Evolutionary conservation across 805 yeast genomes (phyloP), one percentile per base, ranked within the genome.

Genomic region (Citeromyces matritensis): DNA sequence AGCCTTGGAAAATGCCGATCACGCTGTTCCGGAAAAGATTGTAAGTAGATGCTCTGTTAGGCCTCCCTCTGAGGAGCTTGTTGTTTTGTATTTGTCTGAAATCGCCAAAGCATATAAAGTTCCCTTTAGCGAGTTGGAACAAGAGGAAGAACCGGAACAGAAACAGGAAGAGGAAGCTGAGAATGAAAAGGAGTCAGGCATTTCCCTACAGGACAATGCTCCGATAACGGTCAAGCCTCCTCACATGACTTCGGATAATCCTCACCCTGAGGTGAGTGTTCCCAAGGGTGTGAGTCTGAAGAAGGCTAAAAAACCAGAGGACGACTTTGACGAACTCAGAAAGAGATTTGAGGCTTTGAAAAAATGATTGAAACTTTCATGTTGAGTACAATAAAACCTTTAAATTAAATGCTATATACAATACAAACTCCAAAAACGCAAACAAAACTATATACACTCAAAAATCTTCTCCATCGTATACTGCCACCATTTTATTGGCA

Each of bases 301-400:
- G 2, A 39, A 36, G 30, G 46, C 48, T 24, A 40, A 42, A 15
- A 35, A 39, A 23, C 50, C 47, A 23, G 57, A 50, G 21, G 55
- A 60, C 32, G 84, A 76, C 34, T 53, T 79, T 30, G 86, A 77
- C 41, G 76, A 68, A 5, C 51, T 81, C 33, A 67, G 69, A 44
- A 77, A 72, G 35, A 57, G 94, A 33, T 80, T 81, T 52, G 88
- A 77, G n/a, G 86, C 86, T 2, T 56, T 85, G 39, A 80, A 73
- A 38, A 60, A 25, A n/a, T 25, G 24, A 13, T 6, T 13, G 15
- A 12, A 24, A 13, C 21, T 25, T 9, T n/a, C 23, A 14, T 14
- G 24, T 12, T 15, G 14, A 15, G 33, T 25, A 26, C 28, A 33
- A 19, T 29, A 17, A 33, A 11, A 29, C 12, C 6, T n/a, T 28